Evolutionary conservation across 1,284 basidiomycete species (phyloP), one percentile per base, ranked within the genome.

Genomic region (Singerocomus inundabilis): DNA sequence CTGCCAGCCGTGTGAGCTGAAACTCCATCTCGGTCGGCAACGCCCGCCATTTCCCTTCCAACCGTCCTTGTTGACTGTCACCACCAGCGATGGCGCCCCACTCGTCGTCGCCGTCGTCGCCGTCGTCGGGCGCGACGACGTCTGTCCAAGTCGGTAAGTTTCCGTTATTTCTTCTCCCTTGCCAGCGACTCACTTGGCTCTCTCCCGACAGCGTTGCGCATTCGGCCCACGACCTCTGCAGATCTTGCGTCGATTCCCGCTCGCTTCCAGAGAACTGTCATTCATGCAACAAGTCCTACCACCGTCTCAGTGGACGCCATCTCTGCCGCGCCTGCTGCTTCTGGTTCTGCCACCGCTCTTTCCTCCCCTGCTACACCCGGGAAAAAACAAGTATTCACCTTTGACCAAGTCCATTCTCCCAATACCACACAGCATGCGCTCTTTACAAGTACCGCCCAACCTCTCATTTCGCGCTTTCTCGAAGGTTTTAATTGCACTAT

Each of bases 401-500:
- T 97, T 69, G 97, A 99, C 76, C 88, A 93, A 59, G 96, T 99
- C 44, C 86, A 96, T 60, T 80, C 82, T 3, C 92, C 91, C 26
- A 74, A 82, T 34, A 84, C 91, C 32, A 87, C 85, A 0, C 96
- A 99, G 68, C 80, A 85, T 68, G 81, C 86, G 32, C 80, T 98
- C 58, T 99, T 92, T 70, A 84, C 84, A 34, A 79, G 81, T 6
- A 91, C 91, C 24, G 91, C 93, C 6, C 82, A 85, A 51, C 88
- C 92, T 24, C 85, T 97, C 57, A 81, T 98, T 55, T 84, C 88
- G 28, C 89, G 91, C 56, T 99, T 98, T 70, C 67, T 98, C 40
- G 92, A 95, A 63, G 96, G 96, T 11, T 96, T 94, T 73, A 99
- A 99, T 72, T 96, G 94, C 56, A 99, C 97, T 33, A 89, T 99